Conservation (phyloP, 495 filamentous ascomycete species). For the Lasiosphaeris hirsuta region DNA sequence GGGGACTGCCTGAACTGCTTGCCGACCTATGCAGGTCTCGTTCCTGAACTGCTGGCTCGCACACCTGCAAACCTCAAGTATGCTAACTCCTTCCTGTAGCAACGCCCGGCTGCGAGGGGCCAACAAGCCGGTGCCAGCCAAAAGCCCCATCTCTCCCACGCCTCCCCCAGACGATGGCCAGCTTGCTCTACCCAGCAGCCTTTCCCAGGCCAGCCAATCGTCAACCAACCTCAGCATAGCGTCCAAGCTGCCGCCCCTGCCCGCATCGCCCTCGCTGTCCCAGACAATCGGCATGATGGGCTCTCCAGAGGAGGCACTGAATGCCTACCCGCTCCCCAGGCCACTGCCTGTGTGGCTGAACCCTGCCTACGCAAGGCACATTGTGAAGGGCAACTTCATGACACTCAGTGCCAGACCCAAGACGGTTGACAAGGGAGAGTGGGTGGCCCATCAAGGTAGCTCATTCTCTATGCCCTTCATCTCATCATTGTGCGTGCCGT, state of each 20-base stretch:
- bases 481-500: neutral
- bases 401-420: slow-evolving; percentile 85
- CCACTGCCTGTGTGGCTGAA: slow-evolving; percentile 44
- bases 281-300: slow-evolving; percentile 31
- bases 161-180: slow-evolving; percentile 27
- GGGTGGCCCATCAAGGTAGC: slow-evolving; percentile 91
- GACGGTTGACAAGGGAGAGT: slow-evolving; percentile 86
- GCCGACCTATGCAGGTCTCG: no score
- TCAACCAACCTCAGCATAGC: slow-evolving; percentile 47
- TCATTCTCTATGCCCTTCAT: neutral
- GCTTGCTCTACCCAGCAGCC: slow-evolving; percentile 41
- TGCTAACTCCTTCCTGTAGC: slow-evolving; percentile 27
- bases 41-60: no score
- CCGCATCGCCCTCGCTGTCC: slow-evolving; percentile 39
- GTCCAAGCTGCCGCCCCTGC: slow-evolving; percentile 52
- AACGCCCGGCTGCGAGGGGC: slow-evolving; percentile 48
- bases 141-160: slow-evolving; percentile 39
- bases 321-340: slow-evolving; percentile 49
- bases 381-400: slow-evolving; percentile 95
- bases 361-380: slow-evolving; percentile 75
- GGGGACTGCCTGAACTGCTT: no score
- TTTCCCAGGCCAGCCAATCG: slow-evolving; percentile 44
- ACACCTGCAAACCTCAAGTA: neutral
- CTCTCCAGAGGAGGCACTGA: slow-evolving; percentile 44
- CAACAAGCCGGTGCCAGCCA: slow-evolving; percentile 36